phyloP scores from a whole-genome alignment of 2,329 filamentous ascomycete genomes.

The Verticillium nubilum region DNA sequence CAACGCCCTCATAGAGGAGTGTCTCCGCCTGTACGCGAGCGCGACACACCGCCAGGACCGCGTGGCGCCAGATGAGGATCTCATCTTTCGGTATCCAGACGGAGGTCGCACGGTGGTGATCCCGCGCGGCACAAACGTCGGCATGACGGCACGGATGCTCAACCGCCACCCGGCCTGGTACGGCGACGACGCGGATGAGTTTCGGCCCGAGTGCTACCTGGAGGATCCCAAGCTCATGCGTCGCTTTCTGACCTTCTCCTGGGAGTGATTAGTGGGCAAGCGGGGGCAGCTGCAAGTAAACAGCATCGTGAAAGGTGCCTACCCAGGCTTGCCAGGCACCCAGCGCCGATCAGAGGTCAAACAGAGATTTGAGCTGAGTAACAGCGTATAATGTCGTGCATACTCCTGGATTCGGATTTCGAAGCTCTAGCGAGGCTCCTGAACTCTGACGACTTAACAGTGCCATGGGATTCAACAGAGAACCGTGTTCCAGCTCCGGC shows the following conservation, averaged over 20 bases:
- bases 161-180: constrained; percentile 15
- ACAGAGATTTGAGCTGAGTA: too few species aligned
- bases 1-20: constrained; percentile 45
- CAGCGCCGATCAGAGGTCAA: too few species aligned
- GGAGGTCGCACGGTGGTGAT: constrained; percentile 21
- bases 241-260: constrained; percentile 11
- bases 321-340: too few species aligned
- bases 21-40: constrained; percentile 41
- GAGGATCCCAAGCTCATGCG: neutral
- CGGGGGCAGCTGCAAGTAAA: too few species aligned
- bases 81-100: constrained; percentile 21
- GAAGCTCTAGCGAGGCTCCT: too few species aligned
- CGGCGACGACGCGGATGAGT: constrained; percentile 34
- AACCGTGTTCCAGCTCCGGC: too few species aligned
- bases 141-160: constrained; percentile 21
- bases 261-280: too few species aligned
- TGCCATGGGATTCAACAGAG: too few species aligned
- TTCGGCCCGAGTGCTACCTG: constrained; percentile 35
- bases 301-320: too few species aligned
- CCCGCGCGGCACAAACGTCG: constrained; percentile 26
- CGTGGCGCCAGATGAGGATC: constrained; percentile 32
- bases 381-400: too few species aligned
- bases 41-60: constrained; percentile 43
- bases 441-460: too few species aligned
- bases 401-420: too few species aligned